Evolutionary conservation across 1,284 basidiomycete genomes (phyloP), one percentile per base, ranked within the genome.

Genomic region (Rhodotorula sp.): DNA sequence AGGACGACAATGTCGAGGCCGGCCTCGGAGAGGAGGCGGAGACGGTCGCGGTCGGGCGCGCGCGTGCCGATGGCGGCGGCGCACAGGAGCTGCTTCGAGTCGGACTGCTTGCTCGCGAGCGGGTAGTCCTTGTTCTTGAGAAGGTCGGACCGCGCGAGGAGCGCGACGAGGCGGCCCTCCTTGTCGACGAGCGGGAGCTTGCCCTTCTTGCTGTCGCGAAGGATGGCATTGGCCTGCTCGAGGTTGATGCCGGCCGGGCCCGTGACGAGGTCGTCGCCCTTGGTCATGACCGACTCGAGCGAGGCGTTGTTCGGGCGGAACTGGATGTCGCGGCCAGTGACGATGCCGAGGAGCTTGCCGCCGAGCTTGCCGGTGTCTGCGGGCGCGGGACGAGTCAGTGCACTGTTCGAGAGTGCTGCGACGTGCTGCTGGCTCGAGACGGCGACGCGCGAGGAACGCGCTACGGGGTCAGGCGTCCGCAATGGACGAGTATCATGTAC

Each of bases 81-180:
- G 64, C 94, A 94, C 80, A 96, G 95, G 19, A 99, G 88, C 85
- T 99, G 96, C 84, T 99, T 99, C 81, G 86, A 93, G 75, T 90
- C 87, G 2, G 92, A 92, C 67, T 90, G 87, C 84, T 99, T 99
- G 78, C 91, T 93, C 1, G 96, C 94, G 64, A 97, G 88, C 4
- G 96, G 97, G 84, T 91, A 99, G 75, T 92, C 95, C 81, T 97
- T 93, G 84, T 97, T 98, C 84, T 99, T 99, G 81, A 99, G 88
- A 72, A 99, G 85, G 83, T 99, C 96, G 53, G 95, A 97, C 70
- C 96, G 93, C 8, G 94, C 92, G 69, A 97, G 89, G 72, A 97
- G 90, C 41, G 93, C 91, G 61, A 90, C 87, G 59, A 97, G 89
- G 75, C 88, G 85, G 69, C 91, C 91, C 63, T 87, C 79, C 12